Evolutionary conservation across 1,284 basidiomycete genomes (phyloP).

Genomic region (Trametes versicolor): DNA sequence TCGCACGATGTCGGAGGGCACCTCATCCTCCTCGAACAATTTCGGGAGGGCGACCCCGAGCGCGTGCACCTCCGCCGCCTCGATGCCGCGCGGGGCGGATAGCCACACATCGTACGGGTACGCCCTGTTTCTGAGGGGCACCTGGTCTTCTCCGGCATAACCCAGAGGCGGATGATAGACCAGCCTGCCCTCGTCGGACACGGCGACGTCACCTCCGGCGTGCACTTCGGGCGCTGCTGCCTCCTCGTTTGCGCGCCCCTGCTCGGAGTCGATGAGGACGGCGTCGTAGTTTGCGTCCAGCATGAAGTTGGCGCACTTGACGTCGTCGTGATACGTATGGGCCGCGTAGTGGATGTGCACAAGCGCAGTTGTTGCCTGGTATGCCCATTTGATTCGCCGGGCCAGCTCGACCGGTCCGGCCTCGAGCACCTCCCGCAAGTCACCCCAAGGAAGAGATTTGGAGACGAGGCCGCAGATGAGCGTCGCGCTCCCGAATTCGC

Average conservation of each 20-base stretch:
- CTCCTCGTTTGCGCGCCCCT: slow-evolving; percentile 19
- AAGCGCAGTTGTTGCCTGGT: slow-evolving; percentile 5
- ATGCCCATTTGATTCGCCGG: not conserved
- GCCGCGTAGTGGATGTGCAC: slow-evolving; percentile 13
- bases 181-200: slow-evolving; percentile 3
- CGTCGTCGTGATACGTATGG: slow-evolving; percentile 20
- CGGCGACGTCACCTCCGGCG: slow-evolving; percentile 5
- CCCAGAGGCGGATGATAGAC: not conserved
- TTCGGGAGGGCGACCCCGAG: slow-evolving; percentile 7
- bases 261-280: slow-evolving; percentile 23
- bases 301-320: slow-evolving; percentile 23
- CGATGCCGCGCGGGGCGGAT: slow-evolving; percentile 3
- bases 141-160: not conserved
- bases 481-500: not conserved
- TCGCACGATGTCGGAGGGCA: not conserved
- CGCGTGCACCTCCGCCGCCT: slow-evolving; percentile 19
- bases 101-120: slow-evolving; percentile 16
- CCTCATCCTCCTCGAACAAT: not conserved
- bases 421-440: not conserved
- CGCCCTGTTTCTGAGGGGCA: not conserved
- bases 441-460: not conserved
- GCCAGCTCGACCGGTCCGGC: not conserved
- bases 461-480: slow-evolving; percentile 8
- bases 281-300: slow-evolving; percentile 21
- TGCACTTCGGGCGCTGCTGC: slow-evolving; percentile 13